Evolutionary conservation across 192 early-diverging fungal genomes (phyloP), one percentile per base, ranked within the genome.

Genomic region (Phycomyces blakesleeanus): DNA sequence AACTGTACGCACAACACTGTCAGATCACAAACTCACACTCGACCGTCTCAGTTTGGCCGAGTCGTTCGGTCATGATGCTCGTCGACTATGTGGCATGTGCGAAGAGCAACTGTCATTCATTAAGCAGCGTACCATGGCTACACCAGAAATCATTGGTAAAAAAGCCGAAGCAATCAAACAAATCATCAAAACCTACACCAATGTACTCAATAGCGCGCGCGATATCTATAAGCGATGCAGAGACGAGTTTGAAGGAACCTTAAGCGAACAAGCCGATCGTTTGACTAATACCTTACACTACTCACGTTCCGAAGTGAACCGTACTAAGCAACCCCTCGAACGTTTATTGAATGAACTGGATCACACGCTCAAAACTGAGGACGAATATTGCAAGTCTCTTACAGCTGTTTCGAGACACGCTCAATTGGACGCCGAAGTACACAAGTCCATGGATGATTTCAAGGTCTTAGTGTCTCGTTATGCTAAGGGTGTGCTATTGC

Each of bases 71-170:
- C 2, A n/a, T 0, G 47, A 61, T 34, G 62, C 47, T 0, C 18
- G 8, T 2, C 51, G 55, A 21, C 12, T 69, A 3, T 41, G 51
- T 39, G 54, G 38, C 14, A 7, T 49, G 16, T 54, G 60, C 14
- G 67, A 69, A 26, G 67, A 69, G 15, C 67, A 69, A 39, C 47
- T 69, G 9, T 34, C 42, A 1, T 69, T 62, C 38, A 57, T 69
- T n/a, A 51, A 53, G 24, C 67, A 69, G 51, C 67, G 61, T 25
- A 34, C 60, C 10, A 49, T 22, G 0, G 42, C 59, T 15, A 69
- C 61, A 49, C 67, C 67, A 8, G 60, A 69, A 0, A 22, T 62
- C 3, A 37, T 56, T 25, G 21, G 61, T 0, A 69, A 69, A 16
- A 61, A 57, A 29, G 14, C 55, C 4, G 67, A 69, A 12, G 37